phyloP scores from a whole-genome alignment of 108 stramenopile genomes.

The Cyclotella atomus region DNA sequence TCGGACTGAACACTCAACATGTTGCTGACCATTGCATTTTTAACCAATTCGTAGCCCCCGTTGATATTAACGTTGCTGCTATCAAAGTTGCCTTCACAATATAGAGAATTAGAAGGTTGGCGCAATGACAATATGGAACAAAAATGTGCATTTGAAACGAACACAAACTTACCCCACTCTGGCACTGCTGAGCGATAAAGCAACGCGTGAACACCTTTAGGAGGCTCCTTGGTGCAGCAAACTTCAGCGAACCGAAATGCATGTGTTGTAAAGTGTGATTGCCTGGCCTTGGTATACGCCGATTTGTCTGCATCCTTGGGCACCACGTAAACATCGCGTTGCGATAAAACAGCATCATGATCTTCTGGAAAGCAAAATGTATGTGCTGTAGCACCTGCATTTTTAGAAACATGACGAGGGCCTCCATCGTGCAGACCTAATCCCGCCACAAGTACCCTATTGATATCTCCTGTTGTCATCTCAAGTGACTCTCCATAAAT shows the following conservation, averaged over 20 bases:
- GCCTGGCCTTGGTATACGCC: constrained; percentile 24
- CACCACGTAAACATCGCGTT: constrained; percentile 28
- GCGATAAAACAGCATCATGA: constrained; percentile 34
- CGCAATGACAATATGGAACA: too few relatives aligned
- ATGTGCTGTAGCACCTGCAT: background rate
- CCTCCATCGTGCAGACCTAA: constrained; percentile 43
- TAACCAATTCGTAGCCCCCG: constrained; percentile 41
- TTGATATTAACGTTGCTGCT: constrained; percentile 32
- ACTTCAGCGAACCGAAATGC: constrained; percentile 43
- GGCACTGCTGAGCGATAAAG: constrained; percentile 35
- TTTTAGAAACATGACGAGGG: constrained; percentile 16
- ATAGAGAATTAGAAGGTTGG: too few relatives aligned
- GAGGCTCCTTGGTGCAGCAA: constrained; percentile 35
- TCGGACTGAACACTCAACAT: constrained; percentile 58
- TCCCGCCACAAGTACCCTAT: constrained; percentile 39
- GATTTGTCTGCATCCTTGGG: background rate
- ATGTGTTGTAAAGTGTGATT: constrained; percentile 46
- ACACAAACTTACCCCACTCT: constrained; percentile 29
- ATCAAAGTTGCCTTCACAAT: constrained; percentile 40
- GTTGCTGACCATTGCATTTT: constrained; percentile 40
- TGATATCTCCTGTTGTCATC: constrained; percentile 52
- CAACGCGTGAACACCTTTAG: constrained; percentile 17
- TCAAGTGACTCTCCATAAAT: constrained; percentile 43
- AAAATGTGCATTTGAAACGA: background rate
- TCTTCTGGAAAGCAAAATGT: constrained; percentile 34